Conservation (phyloP, 805 yeast species). For the Citeromyces matritensis region DNA sequence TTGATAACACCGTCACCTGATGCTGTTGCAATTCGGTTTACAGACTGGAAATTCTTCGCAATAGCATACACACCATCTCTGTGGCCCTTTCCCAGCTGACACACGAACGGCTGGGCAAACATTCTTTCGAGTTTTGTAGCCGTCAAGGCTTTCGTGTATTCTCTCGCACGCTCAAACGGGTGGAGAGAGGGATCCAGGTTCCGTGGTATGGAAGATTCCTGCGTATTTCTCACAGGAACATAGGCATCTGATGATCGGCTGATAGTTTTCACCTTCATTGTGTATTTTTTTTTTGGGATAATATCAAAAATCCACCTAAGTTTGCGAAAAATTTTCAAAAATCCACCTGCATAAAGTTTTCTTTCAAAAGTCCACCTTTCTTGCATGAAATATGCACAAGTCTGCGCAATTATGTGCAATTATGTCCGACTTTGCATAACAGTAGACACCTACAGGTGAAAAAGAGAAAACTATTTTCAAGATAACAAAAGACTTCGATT, state of each 20-base stretch:
- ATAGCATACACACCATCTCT: constrained; percentile 85
- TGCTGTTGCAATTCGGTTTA: constrained; percentile 77
- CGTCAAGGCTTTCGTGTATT: constrained; percentile 84
- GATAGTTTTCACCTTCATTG: constrained; percentile 76
- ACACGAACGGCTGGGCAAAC: constrained; percentile 96
- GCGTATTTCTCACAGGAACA: constrained; percentile 84
- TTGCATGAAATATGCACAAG: too few relatives aligned
- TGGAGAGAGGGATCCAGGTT: constrained; percentile 89
- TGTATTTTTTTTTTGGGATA: neutral
- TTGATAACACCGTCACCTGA: constrained; percentile 93
- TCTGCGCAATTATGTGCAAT: too few relatives aligned
- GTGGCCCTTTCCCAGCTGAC: constrained; percentile 91
- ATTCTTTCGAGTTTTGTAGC: constrained; percentile 92
- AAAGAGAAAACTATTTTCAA: too few relatives aligned
- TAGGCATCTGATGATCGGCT: constrained; percentile 84
- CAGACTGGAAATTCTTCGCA: constrained; percentile 58
- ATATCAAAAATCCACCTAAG: too few relatives aligned
- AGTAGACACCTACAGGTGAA: too few relatives aligned
- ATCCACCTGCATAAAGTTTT: too few relatives aligned
- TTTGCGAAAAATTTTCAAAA: too few relatives aligned
- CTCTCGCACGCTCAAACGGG: constrained; percentile 95
- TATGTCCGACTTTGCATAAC: too few relatives aligned
- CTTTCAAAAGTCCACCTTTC: too few relatives aligned
- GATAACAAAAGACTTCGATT: too few relatives aligned
- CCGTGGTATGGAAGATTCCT: constrained; percentile 75